Base-by-base conservation (phyloP, 176 grass and related monocot species). In the Oryza australiensis region DNA sequence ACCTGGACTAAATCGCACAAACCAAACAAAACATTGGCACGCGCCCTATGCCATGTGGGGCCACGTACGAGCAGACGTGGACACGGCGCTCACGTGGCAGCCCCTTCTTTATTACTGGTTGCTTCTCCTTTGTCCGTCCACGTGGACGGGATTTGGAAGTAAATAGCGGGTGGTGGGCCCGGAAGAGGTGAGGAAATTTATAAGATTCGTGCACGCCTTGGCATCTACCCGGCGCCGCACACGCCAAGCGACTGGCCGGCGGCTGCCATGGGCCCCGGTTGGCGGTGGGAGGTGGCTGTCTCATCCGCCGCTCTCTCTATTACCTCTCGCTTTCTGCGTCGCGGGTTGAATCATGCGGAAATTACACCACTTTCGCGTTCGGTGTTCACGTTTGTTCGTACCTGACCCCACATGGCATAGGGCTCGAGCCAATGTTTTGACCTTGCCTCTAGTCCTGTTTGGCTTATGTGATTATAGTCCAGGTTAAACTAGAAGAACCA, bases 191-290 rank as follows among this genome's bases (percentile, higher is more conserved):
- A 6, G 41, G 83, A 32, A 9, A 51, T 30, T 41, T 22, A 70
- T 45, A 26, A 64, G 29, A 75, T 32, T 46, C 85, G 78, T 87
- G 72, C 48, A 76, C 85, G 38, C 35, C 27, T 70, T n/a, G 35
- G 42, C 12, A 12, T 12, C 12, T 24, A 40, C 67, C n/a, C 75
- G 40, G 9, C 22, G 0, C 2, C 15, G 42, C n/a, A 59, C 70
- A 32, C 77, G 84, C 77, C 42, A n/a, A 9, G 34, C 8, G 12
- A 3, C 12, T 18, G 60, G 76, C 26, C 11, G 51, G 18, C 5
- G 51, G 18, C 6, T 0, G 23, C 29, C 18, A 7, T 2, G 64
- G 63, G 20, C 41, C 40, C 62, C 20, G 60, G 37, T 5, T 9
- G 9, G 55, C 51, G 49, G 10, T n/a, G 18, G 42, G 42, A 11